A percentile compares a stretch with the other conserved stretches of the same genome.
Evolutionary conservation across 2,329 filamentous ascomycete species (phyloP).

Genomic region (Fonsecaea erecta): DNA sequence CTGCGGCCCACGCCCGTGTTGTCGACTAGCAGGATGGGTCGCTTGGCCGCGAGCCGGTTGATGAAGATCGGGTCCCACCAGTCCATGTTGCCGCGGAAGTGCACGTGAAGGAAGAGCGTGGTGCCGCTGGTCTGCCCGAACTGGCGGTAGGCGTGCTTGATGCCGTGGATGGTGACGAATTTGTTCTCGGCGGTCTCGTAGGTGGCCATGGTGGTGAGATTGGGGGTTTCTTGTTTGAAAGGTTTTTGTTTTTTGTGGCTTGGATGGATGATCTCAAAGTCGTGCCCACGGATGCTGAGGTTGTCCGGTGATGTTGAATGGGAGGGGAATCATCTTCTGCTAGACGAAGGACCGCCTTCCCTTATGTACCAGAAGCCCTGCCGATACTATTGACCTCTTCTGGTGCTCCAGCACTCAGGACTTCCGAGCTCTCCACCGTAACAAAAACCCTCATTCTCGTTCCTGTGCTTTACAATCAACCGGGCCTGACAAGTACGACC

Average conservation of each 20-base stretch:
- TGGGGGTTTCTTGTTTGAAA: background rate
- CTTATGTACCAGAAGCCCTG: background rate
- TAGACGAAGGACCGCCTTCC: background rate
- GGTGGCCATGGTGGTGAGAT: slow-evolving; percentile 33
- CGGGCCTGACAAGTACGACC: background rate
- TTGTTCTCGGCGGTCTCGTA: slow-evolving; percentile 37
- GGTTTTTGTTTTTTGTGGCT: background rate
- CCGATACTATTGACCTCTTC: background rate
- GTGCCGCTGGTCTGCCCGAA: slow-evolving; percentile 32
- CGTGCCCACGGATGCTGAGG: background rate
- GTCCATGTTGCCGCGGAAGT: slow-evolving; percentile 41
- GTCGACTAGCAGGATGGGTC: slow-evolving; percentile 55
- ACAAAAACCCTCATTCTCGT: background rate
- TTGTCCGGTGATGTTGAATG: background rate
- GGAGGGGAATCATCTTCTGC: too few species aligned
- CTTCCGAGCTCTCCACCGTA: background rate
- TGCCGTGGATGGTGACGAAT: slow-evolving; percentile 34
- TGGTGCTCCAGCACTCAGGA: background rate
- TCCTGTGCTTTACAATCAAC: background rate
- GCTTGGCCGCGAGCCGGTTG: slow-evolving; percentile 50
- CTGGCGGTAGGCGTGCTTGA: slow-evolving; percentile 37
- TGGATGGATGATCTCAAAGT: background rate
- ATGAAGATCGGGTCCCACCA: slow-evolving; percentile 50
- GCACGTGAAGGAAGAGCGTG: slow-evolving; percentile 39
- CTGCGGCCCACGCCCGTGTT: slow-evolving; percentile 56